Percentiles rank a stretch among this genome's conserved stretches.
phyloP scores from a whole-genome alignment of 2,329 filamentous ascomycete genomes.

The Akanthomyces uredinophilus region DNA sequence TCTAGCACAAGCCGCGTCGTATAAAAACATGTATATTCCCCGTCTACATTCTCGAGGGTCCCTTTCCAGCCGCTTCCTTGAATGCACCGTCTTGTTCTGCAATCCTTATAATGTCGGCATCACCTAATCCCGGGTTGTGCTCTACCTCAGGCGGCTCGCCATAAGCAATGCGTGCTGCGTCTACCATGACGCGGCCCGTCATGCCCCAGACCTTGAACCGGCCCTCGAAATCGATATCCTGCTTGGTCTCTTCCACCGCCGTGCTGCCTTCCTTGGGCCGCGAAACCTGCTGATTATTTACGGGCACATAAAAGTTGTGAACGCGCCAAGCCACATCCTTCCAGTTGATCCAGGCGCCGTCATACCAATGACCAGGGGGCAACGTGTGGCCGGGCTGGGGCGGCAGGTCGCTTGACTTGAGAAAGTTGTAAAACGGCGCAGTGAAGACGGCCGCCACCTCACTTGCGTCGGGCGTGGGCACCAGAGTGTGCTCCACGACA shows the following conservation, averaged over 20 bases:
- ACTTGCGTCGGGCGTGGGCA: conserved; percentile 76
- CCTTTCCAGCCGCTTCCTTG: conserved; percentile 32
- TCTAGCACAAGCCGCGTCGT: neutral
- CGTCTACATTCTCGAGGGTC: conserved; percentile 23
- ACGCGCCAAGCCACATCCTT: conserved; percentile 73
- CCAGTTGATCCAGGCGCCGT: conserved; percentile 76
- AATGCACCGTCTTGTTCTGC: conserved; percentile 43
- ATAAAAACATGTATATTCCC: conserved; percentile 16
- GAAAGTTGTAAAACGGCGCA: conserved; percentile 79
- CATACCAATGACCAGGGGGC: conserved; percentile 69
- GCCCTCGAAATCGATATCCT: conserved; percentile 31
- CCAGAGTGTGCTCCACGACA: conserved; percentile 63
- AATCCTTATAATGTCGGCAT: conserved; percentile 45
- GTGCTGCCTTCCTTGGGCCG: conserved; percentile 50
- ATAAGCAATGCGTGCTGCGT: conserved; percentile 81
- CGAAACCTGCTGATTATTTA: conserved; percentile 63
- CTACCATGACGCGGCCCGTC: conserved; percentile 86
- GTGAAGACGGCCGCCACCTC: conserved; percentile 95
- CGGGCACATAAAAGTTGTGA: conserved; percentile 89
- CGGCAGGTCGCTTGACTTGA: conserved; percentile 55
- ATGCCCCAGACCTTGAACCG: conserved; percentile 90
- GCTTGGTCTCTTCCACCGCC: conserved; percentile 41
- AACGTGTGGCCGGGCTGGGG: conserved; percentile 31
- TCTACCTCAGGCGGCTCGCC: conserved; percentile 80
- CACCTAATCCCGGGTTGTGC: conserved; percentile 50